Base-by-base conservation (phyloP, 2,329 filamentous ascomycete species). In the Stylonectria norvegica region DNA sequence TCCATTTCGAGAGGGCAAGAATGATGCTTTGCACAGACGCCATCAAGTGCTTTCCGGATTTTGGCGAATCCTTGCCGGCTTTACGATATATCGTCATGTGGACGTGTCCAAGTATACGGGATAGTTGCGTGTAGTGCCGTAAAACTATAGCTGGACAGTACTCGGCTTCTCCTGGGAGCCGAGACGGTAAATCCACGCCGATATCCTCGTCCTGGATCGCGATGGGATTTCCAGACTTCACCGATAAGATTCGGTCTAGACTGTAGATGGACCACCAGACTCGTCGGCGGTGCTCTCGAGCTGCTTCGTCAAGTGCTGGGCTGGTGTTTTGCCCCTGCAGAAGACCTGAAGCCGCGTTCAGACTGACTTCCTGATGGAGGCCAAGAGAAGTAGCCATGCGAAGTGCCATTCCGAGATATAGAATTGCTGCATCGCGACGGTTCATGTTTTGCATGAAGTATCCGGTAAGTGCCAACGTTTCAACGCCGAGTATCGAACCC, bases 371-470 rank as follows among this genome's bases (percentile, higher is more conserved):
- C 42, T 78, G 73, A 45, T 78, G 75, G 11, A 79, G 58, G 0
- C 75, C 75, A 0, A 78, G 62, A 6, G 70, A 75, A 19, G 78
- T 74, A 5, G 75, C 75, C 75, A 79, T 79, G 11, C 75, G 70
- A 17, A 78, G 57, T 4, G 75, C 75, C 29, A 74, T 63, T 6
- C 73, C 74, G 15, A 75, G 69, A 43, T 78, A 78, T 16, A 77
- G 61, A 38, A 75, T 78, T 0, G 75, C 74, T 3, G 73, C 73
- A 53, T 79, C 75, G 14, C 71, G 64, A 1, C 73, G 66, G 49
- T 78, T 77, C 45, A 78, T 63, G 45, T 76, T 78, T 45, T 78
- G 75, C 66, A 79, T 70, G 29, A 76, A 79, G 49, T 78, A 78
- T 11, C 73, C 74, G 2, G 75, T 67, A 32, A 77, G 66, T 6